Conservation (phyloP, 495 filamentous ascomycete genomes). For the Astrothelium macrocarpum region DNA sequence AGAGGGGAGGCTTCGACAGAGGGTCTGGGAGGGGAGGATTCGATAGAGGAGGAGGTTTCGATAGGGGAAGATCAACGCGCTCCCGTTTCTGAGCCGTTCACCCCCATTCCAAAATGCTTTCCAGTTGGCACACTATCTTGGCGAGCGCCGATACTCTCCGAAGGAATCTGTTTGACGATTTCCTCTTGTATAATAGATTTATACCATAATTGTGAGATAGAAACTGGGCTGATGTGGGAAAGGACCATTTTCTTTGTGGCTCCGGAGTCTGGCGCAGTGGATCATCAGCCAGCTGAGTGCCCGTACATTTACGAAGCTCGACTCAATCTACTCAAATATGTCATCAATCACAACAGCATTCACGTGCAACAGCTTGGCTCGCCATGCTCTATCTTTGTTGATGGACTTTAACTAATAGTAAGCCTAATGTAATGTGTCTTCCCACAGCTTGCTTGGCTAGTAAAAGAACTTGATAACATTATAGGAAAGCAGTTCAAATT, state of each 20-base stretch:
- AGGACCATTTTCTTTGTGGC: not conserved
- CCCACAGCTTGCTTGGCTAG: too few relatives aligned
- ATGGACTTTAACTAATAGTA: too few relatives aligned
- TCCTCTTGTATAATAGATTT: conserved; percentile 2
- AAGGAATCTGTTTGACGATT: not conserved
- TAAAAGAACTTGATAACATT: too few relatives aligned
- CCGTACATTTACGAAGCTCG: not conserved
- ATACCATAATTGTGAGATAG: too few relatives aligned
- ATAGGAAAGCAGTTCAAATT: too few relatives aligned
- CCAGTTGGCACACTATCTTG: too few relatives aligned
- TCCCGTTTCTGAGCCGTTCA: not conserved
- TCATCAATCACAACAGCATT: too few relatives aligned
- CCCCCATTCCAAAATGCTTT: not conserved
- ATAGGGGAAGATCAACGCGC: not conserved
- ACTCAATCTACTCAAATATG: not conserved
- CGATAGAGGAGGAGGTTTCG: not conserved
- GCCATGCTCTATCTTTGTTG: too few relatives aligned
- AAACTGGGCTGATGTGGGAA: not conserved
- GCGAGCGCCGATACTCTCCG: too few relatives aligned
- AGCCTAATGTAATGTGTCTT: too few relatives aligned
- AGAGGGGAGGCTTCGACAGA: not conserved
- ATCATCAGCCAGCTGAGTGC: not conserved
- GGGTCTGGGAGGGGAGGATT: conserved; percentile 6
- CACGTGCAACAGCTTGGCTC: too few relatives aligned
- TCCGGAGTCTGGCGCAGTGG: not conserved